phyloP scores from a whole-genome alignment of 176 grass and related monocot species.

The Aegilops sharonensis region DNA sequence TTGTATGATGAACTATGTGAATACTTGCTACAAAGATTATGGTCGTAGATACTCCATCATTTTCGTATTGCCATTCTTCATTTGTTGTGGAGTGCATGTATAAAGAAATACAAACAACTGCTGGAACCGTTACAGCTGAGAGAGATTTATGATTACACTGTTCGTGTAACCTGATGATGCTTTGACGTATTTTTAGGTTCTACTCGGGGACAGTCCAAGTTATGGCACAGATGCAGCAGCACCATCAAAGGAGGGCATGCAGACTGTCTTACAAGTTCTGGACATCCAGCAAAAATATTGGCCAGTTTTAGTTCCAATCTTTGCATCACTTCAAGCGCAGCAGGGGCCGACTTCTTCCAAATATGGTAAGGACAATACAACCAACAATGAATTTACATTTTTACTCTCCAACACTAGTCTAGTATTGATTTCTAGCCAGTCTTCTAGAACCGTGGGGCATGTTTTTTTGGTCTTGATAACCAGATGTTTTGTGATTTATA shows the following conservation, averaged over 20 bases:
- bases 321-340: slow-evolving; percentile 51
- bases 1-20: neutral
- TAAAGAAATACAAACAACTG: neutral
- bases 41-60: neutral
- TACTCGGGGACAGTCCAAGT: slow-evolving; percentile 58
- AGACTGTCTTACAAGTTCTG: slow-evolving; percentile 72
- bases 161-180: neutral
- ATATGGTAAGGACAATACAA: slow-evolving; percentile 57
- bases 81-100: neutral
- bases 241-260: slow-evolving; percentile 66
- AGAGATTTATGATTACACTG: slow-evolving; percentile 1
- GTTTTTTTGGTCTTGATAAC: neutral
- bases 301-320: slow-evolving; percentile 62
- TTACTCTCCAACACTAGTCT: neutral
- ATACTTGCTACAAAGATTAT: neutral
- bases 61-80: neutral
- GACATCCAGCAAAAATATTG: slow-evolving; percentile 73
- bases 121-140: neutral
- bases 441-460: neutral
- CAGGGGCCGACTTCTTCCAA: slow-evolving; percentile 49
- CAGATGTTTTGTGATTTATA: neutral
- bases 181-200: slow-evolving; percentile 52
- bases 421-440: neutral
- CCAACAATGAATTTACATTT: neutral
- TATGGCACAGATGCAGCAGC: slow-evolving; percentile 14